These are phyloP conservation scores for Ceratocystis ficicola DNA, from an alignment of 2,329 filamentous ascomycete genomes.

Conservation along the genomic window DNA sequence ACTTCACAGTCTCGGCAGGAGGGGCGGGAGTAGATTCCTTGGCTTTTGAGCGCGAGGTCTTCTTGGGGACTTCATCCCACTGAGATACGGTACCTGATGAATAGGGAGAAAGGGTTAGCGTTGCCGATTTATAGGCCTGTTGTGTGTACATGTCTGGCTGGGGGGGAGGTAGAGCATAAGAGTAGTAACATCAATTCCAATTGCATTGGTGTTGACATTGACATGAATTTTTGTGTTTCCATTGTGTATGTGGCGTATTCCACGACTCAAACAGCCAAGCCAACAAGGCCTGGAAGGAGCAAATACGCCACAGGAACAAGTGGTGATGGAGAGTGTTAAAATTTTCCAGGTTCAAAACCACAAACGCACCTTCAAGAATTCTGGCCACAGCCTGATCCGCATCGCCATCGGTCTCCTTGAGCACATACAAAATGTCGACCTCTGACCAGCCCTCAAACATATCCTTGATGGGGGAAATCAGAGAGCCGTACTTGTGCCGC, in stretches of 20 bases:
- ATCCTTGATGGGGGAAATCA: conserved; percentile 73
- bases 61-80: conserved; percentile 76
- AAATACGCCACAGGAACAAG: conserved; percentile 10
- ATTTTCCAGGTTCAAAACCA: conserved; percentile 10
- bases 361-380: conserved; percentile 60
- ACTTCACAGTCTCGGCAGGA: conserved; percentile 38
- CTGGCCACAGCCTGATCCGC: conserved; percentile 61
- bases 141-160: background rate
- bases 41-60: conserved; percentile 61
- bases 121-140: background rate
- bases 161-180: background rate
- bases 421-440: conserved; percentile 81
- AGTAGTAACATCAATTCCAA: background rate
- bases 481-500: conserved; percentile 74
- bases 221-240: too few species aligned
- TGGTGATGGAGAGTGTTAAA: background rate
- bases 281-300: background rate
- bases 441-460: conserved; percentile 94
- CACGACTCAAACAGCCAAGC: background rate
- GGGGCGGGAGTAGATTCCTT: conserved; percentile 43
- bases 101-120: conserved; percentile 16
- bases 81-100: conserved; percentile 60
- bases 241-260: background rate
- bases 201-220: background rate
- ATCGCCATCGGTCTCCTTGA: conserved; percentile 78